Conservation (phyloP, 345 rosid species). For the Zanthoxylum bungeanum region DNA sequence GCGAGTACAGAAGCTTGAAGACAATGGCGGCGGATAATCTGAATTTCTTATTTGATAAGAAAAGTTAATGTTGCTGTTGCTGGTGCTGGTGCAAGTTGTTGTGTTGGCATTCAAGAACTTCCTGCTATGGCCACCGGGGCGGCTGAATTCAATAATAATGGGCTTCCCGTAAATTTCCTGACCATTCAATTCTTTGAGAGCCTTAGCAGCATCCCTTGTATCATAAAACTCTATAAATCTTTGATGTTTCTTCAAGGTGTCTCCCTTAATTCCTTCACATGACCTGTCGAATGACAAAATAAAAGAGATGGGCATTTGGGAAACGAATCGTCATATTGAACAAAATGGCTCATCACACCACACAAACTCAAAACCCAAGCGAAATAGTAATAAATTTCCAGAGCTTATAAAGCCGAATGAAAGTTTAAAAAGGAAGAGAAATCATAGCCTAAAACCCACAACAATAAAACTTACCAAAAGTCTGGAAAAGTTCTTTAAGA, state of each 20-base stretch:
- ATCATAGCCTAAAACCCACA: background rate
- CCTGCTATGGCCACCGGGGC: slow-evolving; percentile 75
- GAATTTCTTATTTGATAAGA: slow-evolving; percentile 18
- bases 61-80: slow-evolving; percentile 1
- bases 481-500: slow-evolving; percentile 57
- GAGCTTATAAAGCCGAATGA: slow-evolving; percentile 2
- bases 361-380: background rate
- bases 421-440: too few relatives aligned
- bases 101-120: slow-evolving; percentile 38
- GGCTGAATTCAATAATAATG: slow-evolving; percentile 69
- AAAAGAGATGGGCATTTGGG: too few relatives aligned
- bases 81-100: slow-evolving; percentile 1
- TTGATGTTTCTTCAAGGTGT: slow-evolving; percentile 88
- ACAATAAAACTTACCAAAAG: slow-evolving; percentile 45
- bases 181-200: slow-evolving; percentile 69
- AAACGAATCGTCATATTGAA: slow-evolving; percentile 22
- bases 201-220: slow-evolving; percentile 74
- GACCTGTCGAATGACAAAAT: too few relatives aligned
- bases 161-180: slow-evolving; percentile 52
- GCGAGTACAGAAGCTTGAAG: too few relatives aligned
- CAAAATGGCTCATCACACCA: too few relatives aligned
- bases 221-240: slow-evolving; percentile 84
- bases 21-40: slow-evolving; percentile 7
- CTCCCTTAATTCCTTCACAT: slow-evolving; percentile 78
- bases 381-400: slow-evolving; percentile 11